A percentile compares a stretch with the other conserved stretches of the same genome.
Conservation (phyloP, 371 early-diverging fungal species). For the Mortierella sp. region DNA sequence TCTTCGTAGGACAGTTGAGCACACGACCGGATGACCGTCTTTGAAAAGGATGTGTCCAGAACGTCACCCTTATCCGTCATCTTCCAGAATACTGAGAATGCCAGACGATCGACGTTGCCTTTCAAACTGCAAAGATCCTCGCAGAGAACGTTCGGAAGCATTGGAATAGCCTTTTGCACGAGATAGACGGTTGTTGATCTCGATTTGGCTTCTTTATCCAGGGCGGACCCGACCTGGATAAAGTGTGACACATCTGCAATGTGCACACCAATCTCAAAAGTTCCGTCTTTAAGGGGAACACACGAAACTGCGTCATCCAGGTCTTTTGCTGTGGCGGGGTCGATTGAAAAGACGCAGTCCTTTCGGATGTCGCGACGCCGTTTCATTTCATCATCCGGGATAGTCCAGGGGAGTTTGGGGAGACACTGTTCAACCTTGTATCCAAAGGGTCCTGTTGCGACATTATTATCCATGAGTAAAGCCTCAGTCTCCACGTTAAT, state of each 20-base stretch:
- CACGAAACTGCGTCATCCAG: conserved; percentile 96
- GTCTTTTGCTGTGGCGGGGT: conserved; percentile 91
- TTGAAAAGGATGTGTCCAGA: conserved; percentile 77
- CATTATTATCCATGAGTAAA: conserved; percentile 74
- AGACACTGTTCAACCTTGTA: conserved; percentile 74
- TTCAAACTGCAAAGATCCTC: conserved; percentile 86
- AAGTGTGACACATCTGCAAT: conserved; percentile 99
- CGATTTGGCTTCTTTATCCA: conserved; percentile 94
- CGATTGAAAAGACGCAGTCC: conserved; percentile 84
- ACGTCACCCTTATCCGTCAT: conserved; percentile 76
- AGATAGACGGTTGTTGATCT: conserved; percentile 96
- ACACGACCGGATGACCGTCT: conserved; percentile 84
- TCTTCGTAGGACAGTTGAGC: conserved; percentile 88
- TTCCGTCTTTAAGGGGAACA: conserved; percentile 73
- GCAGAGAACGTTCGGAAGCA: conserved; percentile 94
- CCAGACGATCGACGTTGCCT: conserved; percentile 68
- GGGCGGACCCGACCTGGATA: conserved; percentile 84
- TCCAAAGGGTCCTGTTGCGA: conserved; percentile 67
- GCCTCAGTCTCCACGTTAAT: conserved; percentile 78
- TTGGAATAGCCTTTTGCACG: conserved; percentile 92
- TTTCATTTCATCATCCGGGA: conserved; percentile 68
- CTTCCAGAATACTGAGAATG: conserved; percentile 92
- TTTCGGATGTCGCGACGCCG: conserved; percentile 81
- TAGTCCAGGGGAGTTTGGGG: conserved; percentile 71
- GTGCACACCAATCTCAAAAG: conserved; percentile 93